Percentiles rank a stretch among this genome's conserved stretches.
Conservation (phyloP, 768 basidiomycete genomes). For the Paxillus ammoniavirescens region DNA sequence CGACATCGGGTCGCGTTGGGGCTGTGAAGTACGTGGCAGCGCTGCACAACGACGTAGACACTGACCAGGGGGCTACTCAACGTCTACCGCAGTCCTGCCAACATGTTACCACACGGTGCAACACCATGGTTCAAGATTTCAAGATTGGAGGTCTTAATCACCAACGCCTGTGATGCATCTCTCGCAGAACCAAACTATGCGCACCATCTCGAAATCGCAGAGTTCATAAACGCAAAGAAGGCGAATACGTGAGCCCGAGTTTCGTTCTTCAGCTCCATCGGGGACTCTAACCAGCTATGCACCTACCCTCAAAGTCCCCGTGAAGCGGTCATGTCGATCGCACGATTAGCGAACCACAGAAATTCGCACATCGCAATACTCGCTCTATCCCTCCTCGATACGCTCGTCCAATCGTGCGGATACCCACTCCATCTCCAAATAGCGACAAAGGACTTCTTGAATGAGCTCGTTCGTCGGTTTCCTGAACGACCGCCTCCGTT, state of each 20-base stretch:
- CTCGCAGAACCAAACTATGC: constrained; percentile 90
- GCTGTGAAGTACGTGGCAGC: not conserved
- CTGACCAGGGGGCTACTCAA: not conserved
- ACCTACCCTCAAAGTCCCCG: constrained; percentile 60
- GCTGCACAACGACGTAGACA: not conserved
- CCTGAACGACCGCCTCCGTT: constrained; percentile 97
- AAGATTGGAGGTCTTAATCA: constrained; percentile 67
- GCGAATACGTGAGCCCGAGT: constrained; percentile 80
- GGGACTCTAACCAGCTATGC: not conserved
- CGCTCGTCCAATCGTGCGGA: constrained; percentile 92
- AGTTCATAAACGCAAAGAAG: constrained; percentile 91
- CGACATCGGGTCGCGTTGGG: not conserved
- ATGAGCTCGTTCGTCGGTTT: constrained; percentile 96
- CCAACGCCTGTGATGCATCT: constrained; percentile 84
- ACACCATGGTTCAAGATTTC: constrained; percentile 56
- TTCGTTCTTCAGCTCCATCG: not conserved
- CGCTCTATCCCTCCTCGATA: constrained; percentile 82
- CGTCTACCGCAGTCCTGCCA: not conserved
- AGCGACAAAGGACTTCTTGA: constrained; percentile 95
- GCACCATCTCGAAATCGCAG: constrained; percentile 89
- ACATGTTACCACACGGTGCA: constrained; percentile 52
- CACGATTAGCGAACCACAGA: constrained; percentile 84
- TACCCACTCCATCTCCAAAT: constrained; percentile 98
- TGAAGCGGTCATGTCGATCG: constrained; percentile 85
- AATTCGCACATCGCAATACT: constrained; percentile 91